Evolutionary conservation across 306 rosid species (phyloP).

Genomic region (Begonia fuchsioides): DNA sequence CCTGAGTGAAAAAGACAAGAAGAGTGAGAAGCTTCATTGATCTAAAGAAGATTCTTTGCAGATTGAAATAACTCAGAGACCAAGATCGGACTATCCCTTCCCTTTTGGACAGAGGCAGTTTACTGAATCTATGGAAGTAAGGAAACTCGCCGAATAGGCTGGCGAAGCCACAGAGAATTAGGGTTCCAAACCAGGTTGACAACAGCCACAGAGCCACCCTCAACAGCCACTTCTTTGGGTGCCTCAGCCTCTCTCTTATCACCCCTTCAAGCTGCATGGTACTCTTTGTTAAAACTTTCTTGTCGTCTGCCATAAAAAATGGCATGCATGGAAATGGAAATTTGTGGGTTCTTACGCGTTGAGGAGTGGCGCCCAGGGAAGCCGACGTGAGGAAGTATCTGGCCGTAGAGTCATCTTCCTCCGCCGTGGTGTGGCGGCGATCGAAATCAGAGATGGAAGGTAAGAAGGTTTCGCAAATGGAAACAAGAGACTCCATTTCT

Average conservation of each 20-base stretch:
- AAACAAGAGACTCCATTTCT: slow-evolving; percentile 42
- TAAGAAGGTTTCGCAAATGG: slow-evolving; percentile 49
- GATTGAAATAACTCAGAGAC: slow-evolving; percentile 31
- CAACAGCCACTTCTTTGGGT: slow-evolving; percentile 35
- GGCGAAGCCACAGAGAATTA: slow-evolving; percentile 28
- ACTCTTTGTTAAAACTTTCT: too few relatives aligned
- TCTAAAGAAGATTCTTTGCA: slow-evolving; percentile 25
- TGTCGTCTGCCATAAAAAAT: too few relatives aligned
- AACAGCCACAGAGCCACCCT: slow-evolving; percentile 24
- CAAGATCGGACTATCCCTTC: slow-evolving; percentile 29
- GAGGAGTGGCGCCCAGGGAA: slow-evolving; percentile 43
- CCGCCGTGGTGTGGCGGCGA: not conserved
- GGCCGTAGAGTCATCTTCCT: slow-evolving; percentile 11
- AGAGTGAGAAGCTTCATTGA: slow-evolving; percentile 41
- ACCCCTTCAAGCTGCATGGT: slow-evolving; percentile 30
- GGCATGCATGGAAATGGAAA: not conserved
- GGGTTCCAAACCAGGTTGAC: slow-evolving; percentile 54
- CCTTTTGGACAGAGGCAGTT: slow-evolving; percentile 20
- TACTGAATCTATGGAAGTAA: slow-evolving; percentile 20
- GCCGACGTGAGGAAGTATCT: slow-evolving; percentile 23
- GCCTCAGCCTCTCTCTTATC: slow-evolving; percentile 31
- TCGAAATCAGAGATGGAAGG: slow-evolving; percentile 27
- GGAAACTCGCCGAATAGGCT: slow-evolving; percentile 32
- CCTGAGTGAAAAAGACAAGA: slow-evolving; percentile 61
- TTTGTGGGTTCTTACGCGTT: slow-evolving; percentile 24